Base-by-base conservation (phyloP, 768 basidiomycete species). In the Coprinopsis strossmayeri region DNA sequence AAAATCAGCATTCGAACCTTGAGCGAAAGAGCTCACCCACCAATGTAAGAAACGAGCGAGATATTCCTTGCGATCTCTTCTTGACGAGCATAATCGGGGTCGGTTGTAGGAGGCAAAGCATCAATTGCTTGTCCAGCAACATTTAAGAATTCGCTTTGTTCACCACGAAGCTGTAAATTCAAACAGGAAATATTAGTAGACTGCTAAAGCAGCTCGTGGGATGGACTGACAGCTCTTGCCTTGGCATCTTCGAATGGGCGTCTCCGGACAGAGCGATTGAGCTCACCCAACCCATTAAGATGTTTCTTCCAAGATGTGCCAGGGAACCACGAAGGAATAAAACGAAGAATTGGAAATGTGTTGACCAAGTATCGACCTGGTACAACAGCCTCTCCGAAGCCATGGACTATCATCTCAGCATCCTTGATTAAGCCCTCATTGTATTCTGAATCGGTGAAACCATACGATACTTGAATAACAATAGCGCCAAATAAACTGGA, bases 301-400 rank as follows among this genome's bases (percentile, higher is more conserved):
- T 32, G 11, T 35, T 11, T 23, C 20, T 32, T 40, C 24, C 24
- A 56, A 3, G 35, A 34, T 32, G 53, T 44, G 9, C 53, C 53
- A 2, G 75, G 76, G 38, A 76, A 56, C 76, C 75, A 75, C 12
- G 64, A 57, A 1, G 76, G 76, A 30, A 78, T 57, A 45, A 73
- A 57, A 34, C 64, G 64, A 49, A 77, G 64, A 68, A 45, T 12
- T 18, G 37, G 28, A 1, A 53, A 50, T 5, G 45, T 27, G 34
- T 61, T 58, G 12, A 59, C 61, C 2, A 54, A 43, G 17, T 55
- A 59, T 1, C 49, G 48, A 15, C 53, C 56, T 5, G 46, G 49
- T 1, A 18, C 45, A 12, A n/a, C 24, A 4, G 34, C 27, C 10
- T 47, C 48, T 2, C 34, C 17, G n/a, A 52, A 43, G 9, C 27